A percentile compares a stretch with the other conserved stretches of the same genome.
phyloP scores from a whole-genome alignment of 106 monocot genomes.

The Apostasia ramifera region DNA sequence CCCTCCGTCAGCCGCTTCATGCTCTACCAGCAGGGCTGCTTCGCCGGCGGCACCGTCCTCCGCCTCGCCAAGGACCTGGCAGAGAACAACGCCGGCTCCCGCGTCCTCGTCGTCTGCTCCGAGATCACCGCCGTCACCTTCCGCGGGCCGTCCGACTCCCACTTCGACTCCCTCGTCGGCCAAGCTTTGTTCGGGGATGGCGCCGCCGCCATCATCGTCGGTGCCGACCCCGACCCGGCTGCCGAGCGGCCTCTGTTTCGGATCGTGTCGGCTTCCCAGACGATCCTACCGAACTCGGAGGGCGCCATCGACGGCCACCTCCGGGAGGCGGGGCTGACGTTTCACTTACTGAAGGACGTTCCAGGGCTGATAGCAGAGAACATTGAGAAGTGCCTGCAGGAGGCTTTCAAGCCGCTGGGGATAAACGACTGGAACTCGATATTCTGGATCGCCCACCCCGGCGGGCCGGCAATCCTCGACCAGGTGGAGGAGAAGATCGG shows the following conservation, averaged over 20 bases:
- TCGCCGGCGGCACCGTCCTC: slow-evolving; percentile 2
- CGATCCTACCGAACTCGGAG: slow-evolving; percentile 58
- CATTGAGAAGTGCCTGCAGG: slow-evolving; percentile 48
- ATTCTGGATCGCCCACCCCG: slow-evolving; percentile 7
- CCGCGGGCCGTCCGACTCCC: slow-evolving; percentile 47
- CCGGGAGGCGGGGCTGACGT: slow-evolving; percentile 57
- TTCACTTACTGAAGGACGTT: slow-evolving; percentile 71
- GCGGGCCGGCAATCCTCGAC: slow-evolving; percentile 48
- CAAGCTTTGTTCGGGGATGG: slow-evolving; percentile 83
- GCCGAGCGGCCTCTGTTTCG: slow-evolving; percentile 53
- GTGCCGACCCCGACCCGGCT: slow-evolving; percentile 41
- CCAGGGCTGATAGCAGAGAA: slow-evolving; percentile 67
- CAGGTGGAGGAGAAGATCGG: slow-evolving; percentile 42
- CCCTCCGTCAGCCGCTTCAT: slow-evolving; percentile 62
- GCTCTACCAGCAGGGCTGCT: slow-evolving; percentile 16
- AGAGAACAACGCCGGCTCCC: slow-evolving; percentile 74
- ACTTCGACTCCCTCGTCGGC: slow-evolving; percentile 61
- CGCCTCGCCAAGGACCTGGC: slow-evolving; percentile 80
- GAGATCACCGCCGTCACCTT: slow-evolving; percentile 76
- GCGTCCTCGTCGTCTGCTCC: slow-evolving; percentile 70
- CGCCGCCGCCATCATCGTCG: slow-evolving; percentile 65
- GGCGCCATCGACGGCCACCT: slow-evolving; percentile 79
- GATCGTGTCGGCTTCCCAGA: slow-evolving; percentile 43
- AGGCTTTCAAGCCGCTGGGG: slow-evolving; percentile 44
- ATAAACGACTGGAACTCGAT: slow-evolving; percentile 46